phyloP scores from a whole-genome alignment of 1,284 basidiomycete species.

The Ceratobasidium sp. region DNA sequence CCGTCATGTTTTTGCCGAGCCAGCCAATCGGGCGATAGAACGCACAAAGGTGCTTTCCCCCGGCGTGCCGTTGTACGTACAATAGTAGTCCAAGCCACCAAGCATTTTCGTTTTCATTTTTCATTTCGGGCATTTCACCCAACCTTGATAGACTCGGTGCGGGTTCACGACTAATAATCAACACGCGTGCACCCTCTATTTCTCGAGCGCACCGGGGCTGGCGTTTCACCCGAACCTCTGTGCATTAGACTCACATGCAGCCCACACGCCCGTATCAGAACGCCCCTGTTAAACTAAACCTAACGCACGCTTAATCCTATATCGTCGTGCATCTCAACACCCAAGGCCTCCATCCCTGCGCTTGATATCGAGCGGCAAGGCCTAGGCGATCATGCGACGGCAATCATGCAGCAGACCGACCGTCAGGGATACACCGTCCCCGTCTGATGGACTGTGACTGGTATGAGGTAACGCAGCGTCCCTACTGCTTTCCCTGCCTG shows the following conservation, averaged over 20 bases:
- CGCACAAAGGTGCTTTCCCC: background rate
- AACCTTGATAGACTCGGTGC: slow-evolving; percentile 22
- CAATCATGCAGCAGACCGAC: slow-evolving; percentile 36
- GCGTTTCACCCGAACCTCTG: slow-evolving; percentile 19
- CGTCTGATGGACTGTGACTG: slow-evolving; percentile 16
- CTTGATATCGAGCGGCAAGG: slow-evolving; percentile 20
- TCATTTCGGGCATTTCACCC: slow-evolving; percentile 25
- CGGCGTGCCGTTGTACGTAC: slow-evolving; percentile 8
- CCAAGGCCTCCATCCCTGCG: slow-evolving; percentile 34
- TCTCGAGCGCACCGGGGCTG: background rate
- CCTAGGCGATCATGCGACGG: slow-evolving; percentile 38
- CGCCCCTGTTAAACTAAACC: slow-evolving; percentile 8
- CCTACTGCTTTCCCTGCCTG: background rate
- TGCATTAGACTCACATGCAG: background rate
- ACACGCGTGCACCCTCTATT: slow-evolving; percentile 34
- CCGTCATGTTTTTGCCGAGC: slow-evolving; percentile 2
- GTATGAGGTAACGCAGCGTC: background rate
- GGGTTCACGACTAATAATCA: slow-evolving; percentile 42
- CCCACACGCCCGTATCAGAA: slow-evolving; percentile 27
- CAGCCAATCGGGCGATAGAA: slow-evolving; percentile 28
- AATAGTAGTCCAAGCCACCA: background rate
- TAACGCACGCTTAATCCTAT: slow-evolving; percentile 31
- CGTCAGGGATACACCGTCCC: slow-evolving; percentile 17
- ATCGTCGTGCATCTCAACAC: slow-evolving; percentile 28
- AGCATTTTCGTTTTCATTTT: slow-evolving; percentile 20